Evolutionary conservation across 2,329 filamentous ascomycete genomes (phyloP).

Genomic region (Fulvia fulva): DNA sequence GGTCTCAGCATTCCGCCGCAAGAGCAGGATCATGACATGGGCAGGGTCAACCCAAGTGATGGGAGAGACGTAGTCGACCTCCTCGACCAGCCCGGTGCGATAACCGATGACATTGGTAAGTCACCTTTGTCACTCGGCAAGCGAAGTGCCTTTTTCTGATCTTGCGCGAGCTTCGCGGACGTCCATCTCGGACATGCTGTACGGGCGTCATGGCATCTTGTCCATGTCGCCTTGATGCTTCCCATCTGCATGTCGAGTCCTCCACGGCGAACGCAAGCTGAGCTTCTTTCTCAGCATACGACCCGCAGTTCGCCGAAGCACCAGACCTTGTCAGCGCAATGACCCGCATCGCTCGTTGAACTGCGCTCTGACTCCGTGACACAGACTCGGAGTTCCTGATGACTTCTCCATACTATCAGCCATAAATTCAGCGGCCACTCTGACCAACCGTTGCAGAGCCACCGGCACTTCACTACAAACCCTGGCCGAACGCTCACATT

Average conservation of each 20-base stretch:
- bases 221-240: slow-evolving; percentile 10
- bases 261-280: slow-evolving; percentile 7
- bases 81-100: slow-evolving; percentile 23
- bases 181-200: slow-evolving; percentile 27
- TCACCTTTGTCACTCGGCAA: slow-evolving; percentile 7
- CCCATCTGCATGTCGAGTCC: background rate
- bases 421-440: slow-evolving; percentile 9
- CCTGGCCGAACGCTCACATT: slow-evolving; percentile 19
- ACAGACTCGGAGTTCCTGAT: slow-evolving; percentile 26
- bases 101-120: slow-evolving; percentile 28
- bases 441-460: slow-evolving; percentile 14
- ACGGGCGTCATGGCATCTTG: slow-evolving; percentile 21
- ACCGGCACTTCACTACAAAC: slow-evolving; percentile 10
- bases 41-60: slow-evolving; percentile 26
- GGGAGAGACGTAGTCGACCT: slow-evolving; percentile 35
- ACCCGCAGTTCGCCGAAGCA: slow-evolving; percentile 19
- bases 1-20: slow-evolving; percentile 19
- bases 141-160: slow-evolving; percentile 14
- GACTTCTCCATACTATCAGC: slow-evolving; percentile 23
- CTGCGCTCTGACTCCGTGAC: slow-evolving; percentile 11
- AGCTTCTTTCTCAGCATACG: slow-evolving; percentile 17
- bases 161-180: slow-evolving; percentile 14
- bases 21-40: slow-evolving; percentile 28
- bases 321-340: background rate
- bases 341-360: slow-evolving; percentile 8